Evolutionary conservation across 2,329 filamentous ascomycete species (phyloP).

Genomic region (Lachnellula hyalina): DNA sequence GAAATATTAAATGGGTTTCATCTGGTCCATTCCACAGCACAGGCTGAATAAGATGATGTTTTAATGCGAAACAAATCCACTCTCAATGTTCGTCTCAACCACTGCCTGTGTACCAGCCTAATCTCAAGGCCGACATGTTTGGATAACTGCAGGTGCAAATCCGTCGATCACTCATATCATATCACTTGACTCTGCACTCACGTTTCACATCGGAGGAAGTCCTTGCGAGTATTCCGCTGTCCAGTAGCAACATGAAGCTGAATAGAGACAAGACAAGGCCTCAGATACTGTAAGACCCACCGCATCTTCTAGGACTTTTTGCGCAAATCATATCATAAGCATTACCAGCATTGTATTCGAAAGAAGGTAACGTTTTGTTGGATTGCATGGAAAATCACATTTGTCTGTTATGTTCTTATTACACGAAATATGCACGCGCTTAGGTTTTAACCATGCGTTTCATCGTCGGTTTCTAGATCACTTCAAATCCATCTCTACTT

Average conservation of each 20-base stretch:
- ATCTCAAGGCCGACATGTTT: not conserved
- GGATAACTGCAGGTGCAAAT: not conserved
- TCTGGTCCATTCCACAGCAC: not conserved
- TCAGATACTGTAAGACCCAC: too few relatives aligned
- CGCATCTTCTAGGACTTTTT: too few relatives aligned
- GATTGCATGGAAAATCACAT: too few relatives aligned
- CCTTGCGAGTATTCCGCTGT: not conserved
- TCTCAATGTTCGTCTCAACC: not conserved
- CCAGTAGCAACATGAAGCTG: not conserved
- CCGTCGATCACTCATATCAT: not conserved
- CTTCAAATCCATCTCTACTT: too few relatives aligned
- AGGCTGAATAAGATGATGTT: constrained; percentile 1
- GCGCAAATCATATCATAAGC: too few relatives aligned
- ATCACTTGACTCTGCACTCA: not conserved
- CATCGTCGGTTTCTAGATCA: too few relatives aligned
- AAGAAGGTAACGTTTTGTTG: too few relatives aligned
- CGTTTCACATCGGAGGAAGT: not conserved
- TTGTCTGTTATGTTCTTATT: too few relatives aligned
- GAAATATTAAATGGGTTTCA: not conserved
- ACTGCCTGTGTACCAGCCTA: constrained; percentile 1
- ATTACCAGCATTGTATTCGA: too few relatives aligned
- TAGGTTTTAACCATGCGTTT: too few relatives aligned
- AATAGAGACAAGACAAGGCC: too few relatives aligned
- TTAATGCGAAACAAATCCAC: not conserved
- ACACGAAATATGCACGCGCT: too few relatives aligned